These are phyloP conservation scores for Zarea fungicola DNA, from an alignment of 2,329 filamentous ascomycete species.

Conservation along the genomic window DNA sequence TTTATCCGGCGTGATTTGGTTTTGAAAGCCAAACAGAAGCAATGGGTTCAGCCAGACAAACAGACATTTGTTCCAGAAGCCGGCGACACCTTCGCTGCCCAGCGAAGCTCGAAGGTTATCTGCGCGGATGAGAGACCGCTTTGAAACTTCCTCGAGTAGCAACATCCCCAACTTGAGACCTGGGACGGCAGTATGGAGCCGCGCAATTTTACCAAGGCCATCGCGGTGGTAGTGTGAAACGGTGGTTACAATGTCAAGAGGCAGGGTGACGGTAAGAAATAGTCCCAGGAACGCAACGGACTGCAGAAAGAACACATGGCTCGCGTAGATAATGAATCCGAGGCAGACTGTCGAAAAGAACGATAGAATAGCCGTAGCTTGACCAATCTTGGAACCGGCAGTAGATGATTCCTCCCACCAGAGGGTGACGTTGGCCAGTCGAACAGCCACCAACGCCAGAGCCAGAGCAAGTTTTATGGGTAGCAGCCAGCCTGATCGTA, in stretches of 20 bases:
- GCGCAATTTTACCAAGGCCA: slow-evolving; percentile 19
- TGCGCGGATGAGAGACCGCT: slow-evolving; percentile 12
- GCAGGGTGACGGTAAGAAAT: slow-evolving; percentile 27
- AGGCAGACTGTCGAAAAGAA: slow-evolving; percentile 25
- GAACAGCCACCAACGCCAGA: neutral
- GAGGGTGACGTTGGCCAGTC: slow-evolving; percentile 21
- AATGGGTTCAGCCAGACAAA: neutral
- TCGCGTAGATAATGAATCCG: slow-evolving; percentile 23
- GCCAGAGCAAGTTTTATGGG: slow-evolving; percentile 18
- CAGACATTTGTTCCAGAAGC: slow-evolving; percentile 15
- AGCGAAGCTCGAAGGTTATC: slow-evolving; percentile 5
- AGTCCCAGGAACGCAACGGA: slow-evolving; percentile 27
- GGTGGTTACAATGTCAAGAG: slow-evolving; percentile 28
- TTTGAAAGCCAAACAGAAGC: neutral
- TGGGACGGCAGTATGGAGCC: slow-evolving; percentile 22
- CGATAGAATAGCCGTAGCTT: slow-evolving; percentile 22
- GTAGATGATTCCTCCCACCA: slow-evolving; percentile 20
- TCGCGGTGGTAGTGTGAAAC: slow-evolving; percentile 29
- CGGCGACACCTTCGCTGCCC: slow-evolving; percentile 17
- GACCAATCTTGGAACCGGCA: slow-evolving; percentile 19
- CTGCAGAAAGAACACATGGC: slow-evolving; percentile 27
- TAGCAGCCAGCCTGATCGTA: slow-evolving; percentile 11
- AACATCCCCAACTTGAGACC: slow-evolving; percentile 24
- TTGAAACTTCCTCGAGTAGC: slow-evolving; percentile 27
- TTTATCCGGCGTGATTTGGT: neutral